Base-by-base conservation (phyloP, 345 rosid genomes). In the Brassica cretica region DNA sequence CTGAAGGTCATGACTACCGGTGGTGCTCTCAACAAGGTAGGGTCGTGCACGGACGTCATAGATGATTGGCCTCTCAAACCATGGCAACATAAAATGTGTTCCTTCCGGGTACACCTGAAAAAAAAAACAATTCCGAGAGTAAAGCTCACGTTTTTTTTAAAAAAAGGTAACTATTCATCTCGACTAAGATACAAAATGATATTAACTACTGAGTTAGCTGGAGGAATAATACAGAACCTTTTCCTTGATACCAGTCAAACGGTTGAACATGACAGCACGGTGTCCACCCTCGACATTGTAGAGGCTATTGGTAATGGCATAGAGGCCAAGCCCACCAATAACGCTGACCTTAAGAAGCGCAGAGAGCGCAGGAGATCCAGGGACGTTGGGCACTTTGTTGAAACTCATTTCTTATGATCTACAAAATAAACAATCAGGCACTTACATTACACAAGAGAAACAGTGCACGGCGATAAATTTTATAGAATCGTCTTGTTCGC, bases 1-100 rank as follows among this genome's bases (percentile, higher is more conserved):
- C 86, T 93, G 99, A 59, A 95, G 99, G 78, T 95, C 99, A 65
- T 90, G 97, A 73, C 98, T 95, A 29, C 99, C 99, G 2, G 97
- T 89, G 49, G 92, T 89, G 81, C 98, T 93, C 87, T 95, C 97
- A 0, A 93, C 95, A 10, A 88, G 80, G 64, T 93, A 88, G 70
- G 99, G 97, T 78, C 97, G 87, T 21, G 99, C 97, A 72, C 98
- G 93, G 11, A 94, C 93, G 76, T 95, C 99, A 64, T 93, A 95
- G 79, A 95, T 94, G 55, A 89, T 72, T 18, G 97, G 95, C 84
- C 97, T 87, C 80, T 94, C 98, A 77, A 94, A 86, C 97, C 95
- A 94, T 18, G 97, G 98, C 77, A 92, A 5, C 89, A 90, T 92
- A 29, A 92, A 76, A 81, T 94, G 98, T 5, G 98, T 94, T 10